Percentiles rank a stretch among this genome's conserved stretches.
phyloP scores from a whole-genome alignment of 2,329 filamentous ascomycete species.

The Paecilomyces sp. region DNA sequence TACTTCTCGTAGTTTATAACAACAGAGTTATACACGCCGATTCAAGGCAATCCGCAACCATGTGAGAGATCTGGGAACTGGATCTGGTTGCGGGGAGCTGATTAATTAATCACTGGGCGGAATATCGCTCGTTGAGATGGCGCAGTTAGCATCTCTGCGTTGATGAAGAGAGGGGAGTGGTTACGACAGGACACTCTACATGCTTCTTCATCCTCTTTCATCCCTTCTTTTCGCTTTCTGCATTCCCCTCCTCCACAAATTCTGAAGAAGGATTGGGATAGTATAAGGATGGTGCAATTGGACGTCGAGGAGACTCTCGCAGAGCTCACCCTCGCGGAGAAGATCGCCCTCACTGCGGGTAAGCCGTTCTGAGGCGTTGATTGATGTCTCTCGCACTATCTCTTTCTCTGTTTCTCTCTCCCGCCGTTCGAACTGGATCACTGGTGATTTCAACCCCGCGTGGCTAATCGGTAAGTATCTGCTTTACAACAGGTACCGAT shows the following conservation, averaged over 20 bases:
- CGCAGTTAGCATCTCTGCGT: neutral
- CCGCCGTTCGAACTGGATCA: neutral
- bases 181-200: neutral
- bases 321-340: constrained; percentile 51
- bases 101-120: neutral
- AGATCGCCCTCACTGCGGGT: constrained; percentile 40
- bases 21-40: too few species aligned
- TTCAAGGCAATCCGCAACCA: neutral
- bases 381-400: neutral
- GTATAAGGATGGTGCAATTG: constrained; percentile 21
- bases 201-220: neutral
- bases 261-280: neutral
- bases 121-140: neutral
- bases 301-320: constrained; percentile 45
- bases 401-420: neutral
- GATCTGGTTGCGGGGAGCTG: neutral
- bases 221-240: neutral
- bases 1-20: neutral
- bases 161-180: neutral
- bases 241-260: neutral
- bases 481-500: constrained; percentile 35
- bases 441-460: neutral
- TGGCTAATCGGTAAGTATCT: neutral
- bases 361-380: constrained; percentile 4
- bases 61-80: neutral